Percentiles rank a stretch among this genome's conserved stretches.
These are phyloP conservation scores for Rhodotorula sp. DNA, from an alignment of 1,284 basidiomycete species.

Conservation along the genomic window DNA sequence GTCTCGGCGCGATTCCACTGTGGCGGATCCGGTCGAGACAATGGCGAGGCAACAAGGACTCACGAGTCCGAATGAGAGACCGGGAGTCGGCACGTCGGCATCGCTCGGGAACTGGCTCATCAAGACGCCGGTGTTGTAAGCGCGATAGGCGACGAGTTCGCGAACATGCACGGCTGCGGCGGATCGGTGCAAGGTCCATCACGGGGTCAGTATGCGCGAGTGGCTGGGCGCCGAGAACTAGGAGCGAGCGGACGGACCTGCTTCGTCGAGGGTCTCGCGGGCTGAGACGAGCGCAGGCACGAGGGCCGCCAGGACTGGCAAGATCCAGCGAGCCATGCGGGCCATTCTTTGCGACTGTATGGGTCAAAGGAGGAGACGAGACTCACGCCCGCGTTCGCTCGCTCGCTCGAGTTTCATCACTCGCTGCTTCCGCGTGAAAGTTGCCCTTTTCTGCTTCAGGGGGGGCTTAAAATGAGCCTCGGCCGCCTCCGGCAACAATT, in stretches of 20 bases:
- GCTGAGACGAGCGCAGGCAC: constrained; percentile 5
- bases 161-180: constrained; percentile 36
- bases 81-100: constrained; percentile 7
- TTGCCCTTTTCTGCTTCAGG: no score
- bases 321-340: not conserved
- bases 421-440: no score
- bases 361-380: no score
- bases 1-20: not conserved
- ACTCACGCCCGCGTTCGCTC: no score
- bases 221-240: not conserved
- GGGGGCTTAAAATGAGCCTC: no score
- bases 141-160: constrained; percentile 36
- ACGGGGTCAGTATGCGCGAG: not conserved
- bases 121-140: constrained; percentile 21
- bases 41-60: not conserved
- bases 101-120: constrained; percentile 31
- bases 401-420: no score
- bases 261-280: constrained; percentile 36
- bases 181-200: not conserved
- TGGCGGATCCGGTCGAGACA: constrained; percentile 17
- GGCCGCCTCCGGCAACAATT: no score
- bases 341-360: not conserved
- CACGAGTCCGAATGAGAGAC: constrained; percentile 36
- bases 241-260: constrained; percentile 21
- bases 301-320: constrained; percentile 1